phyloP scores from a whole-genome alignment of 331 rosid species.

The Pyrus hybrid region DNA sequence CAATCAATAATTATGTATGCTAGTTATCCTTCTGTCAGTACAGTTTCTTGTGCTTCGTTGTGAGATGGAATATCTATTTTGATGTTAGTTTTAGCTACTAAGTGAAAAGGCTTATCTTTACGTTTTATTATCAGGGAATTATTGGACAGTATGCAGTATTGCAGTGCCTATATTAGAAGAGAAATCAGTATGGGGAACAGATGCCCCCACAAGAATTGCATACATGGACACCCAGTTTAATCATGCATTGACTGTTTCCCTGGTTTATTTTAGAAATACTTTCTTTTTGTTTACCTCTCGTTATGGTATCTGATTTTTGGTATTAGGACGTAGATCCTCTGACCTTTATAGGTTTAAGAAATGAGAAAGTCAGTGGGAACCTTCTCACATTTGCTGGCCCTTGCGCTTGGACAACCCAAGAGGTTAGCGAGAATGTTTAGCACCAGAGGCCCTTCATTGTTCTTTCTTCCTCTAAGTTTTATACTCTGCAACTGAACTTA shows the following conservation, averaged over 20 bases:
- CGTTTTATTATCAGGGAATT: too few species aligned
- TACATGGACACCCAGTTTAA: constrained; percentile 95
- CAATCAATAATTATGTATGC: background rate
- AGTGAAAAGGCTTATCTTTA: background rate
- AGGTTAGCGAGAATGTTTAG: constrained; percentile 29
- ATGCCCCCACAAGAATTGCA: constrained; percentile 96
- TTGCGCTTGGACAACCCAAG: constrained; percentile 98
- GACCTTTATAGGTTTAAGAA: constrained; percentile 72
- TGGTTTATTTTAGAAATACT: background rate
- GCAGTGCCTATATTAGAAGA: constrained; percentile 77
- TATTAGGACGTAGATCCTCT: constrained; percentile 85
- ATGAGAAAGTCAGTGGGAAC: constrained; percentile 51
- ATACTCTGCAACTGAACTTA: too few species aligned
- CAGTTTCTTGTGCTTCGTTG: too few species aligned
- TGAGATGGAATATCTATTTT: too few species aligned
- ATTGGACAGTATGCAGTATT: too few species aligned
- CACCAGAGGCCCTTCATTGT: background rate
- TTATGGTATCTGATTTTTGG: background rate
- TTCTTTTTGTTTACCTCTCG: background rate
- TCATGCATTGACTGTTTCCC: background rate
- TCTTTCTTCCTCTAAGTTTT: background rate
- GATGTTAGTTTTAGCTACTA: background rate
- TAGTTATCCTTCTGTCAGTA: too few species aligned
- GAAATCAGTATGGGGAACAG: constrained; percentile 98
- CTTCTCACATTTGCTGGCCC: constrained; percentile 96